These are phyloP conservation scores for Cicer yamashitae DNA, from an alignment of 306 rosid genomes.

Conservation along the genomic window DNA sequence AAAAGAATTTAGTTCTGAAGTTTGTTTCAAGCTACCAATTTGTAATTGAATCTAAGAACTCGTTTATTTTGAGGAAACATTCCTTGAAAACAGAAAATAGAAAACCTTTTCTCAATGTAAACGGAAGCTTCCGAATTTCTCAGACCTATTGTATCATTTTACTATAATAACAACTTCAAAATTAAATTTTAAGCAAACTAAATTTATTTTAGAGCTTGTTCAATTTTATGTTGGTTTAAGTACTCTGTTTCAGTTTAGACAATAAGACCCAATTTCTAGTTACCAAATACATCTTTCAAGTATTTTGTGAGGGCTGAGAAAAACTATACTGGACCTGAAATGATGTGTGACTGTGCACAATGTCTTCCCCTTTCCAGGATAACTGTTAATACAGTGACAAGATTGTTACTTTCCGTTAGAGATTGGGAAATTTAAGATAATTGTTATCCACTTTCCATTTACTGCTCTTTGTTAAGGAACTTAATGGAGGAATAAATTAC, in stretches of 20 bases:
- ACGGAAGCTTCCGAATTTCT: not conserved
- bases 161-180: not conserved
- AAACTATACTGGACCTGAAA: not conserved
- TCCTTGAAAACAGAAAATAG: not conserved
- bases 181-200: not conserved
- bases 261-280: not conserved
- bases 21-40: slow-evolving; percentile 1
- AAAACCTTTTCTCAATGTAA: not conserved
- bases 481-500: not conserved
- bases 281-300: slow-evolving; percentile 3
- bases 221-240: not conserved
- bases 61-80: not conserved
- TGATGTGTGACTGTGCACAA: not conserved
- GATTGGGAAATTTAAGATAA: not conserved
- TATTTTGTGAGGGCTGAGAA: not conserved
- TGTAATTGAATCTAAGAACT: not conserved
- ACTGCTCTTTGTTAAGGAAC: not conserved
- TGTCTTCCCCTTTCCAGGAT: slow-evolving; percentile 5
- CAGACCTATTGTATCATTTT: not conserved
- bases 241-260: not conserved
- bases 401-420: not conserved
- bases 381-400: not conserved
- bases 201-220: not conserved
- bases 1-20: not conserved
- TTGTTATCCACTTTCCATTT: not conserved